Evolutionary conservation across 176 grass and related monocot genomes (phyloP).

Genomic region (Raddia distichophylla): DNA sequence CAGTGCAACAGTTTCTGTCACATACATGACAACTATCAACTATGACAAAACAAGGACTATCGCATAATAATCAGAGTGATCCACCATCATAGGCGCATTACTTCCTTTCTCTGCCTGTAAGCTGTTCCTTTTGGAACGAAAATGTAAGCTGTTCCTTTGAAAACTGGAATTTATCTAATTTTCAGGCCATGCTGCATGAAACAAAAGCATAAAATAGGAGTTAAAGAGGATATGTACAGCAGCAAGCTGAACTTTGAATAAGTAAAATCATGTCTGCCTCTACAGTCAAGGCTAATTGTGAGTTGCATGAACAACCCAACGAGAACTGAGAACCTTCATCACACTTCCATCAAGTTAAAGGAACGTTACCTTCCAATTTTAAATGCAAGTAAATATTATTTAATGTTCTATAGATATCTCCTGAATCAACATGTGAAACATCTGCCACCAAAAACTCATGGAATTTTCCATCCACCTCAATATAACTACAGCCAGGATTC

Average conservation of each 20-base stretch:
- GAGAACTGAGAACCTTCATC: background rate
- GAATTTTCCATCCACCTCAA: conserved; percentile 59
- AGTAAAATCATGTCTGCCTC: conserved; percentile 15
- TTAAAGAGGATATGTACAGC: conserved; percentile 36
- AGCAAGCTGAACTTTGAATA: conserved; percentile 1
- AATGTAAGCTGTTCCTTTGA: background rate
- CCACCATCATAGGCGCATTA: background rate
- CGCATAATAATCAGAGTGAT: conserved; percentile 14
- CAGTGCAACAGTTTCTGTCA: background rate
- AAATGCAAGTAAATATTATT: conserved; percentile 62
- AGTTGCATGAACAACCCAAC: background rate
- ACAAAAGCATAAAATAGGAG: conserved; percentile 11
- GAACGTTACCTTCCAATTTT: conserved; percentile 49
- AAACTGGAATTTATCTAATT: conserved; percentile 4
- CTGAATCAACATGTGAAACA: conserved; percentile 50
- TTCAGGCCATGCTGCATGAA: conserved; percentile 9
- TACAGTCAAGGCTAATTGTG: conserved; percentile 26
- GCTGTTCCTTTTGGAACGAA: background rate
- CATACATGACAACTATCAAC: background rate
- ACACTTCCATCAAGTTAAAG: conserved; percentile 21
- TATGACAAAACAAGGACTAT: background rate
- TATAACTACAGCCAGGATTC: conserved; percentile 61
- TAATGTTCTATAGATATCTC: conserved; percentile 60
- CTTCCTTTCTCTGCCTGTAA: conserved; percentile 14
- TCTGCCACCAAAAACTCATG: conserved; percentile 56